Conservation (phyloP, 768 basidiomycete genomes). For the Kondoa subrosea region DNA sequence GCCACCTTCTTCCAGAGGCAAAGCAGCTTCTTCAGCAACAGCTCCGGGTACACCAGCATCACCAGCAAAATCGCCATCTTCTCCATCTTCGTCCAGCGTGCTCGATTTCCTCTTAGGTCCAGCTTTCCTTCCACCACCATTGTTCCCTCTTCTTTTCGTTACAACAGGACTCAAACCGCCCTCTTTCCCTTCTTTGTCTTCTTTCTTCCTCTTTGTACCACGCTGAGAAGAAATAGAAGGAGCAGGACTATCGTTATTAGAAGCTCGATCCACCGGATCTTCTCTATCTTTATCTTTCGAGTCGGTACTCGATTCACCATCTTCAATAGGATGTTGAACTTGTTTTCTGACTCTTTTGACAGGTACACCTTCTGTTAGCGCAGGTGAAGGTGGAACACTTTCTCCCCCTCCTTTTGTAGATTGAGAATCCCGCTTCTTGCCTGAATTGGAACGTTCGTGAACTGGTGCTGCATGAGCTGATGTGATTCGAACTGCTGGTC, state of each 20-base stretch:
- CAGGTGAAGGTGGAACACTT: not conserved
- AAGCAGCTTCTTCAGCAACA: constrained; percentile 35
- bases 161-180: not conserved
- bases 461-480: not conserved
- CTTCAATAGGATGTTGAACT: not conserved
- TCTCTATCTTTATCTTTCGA: not conserved
- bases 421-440: not conserved
- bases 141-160: constrained; percentile 6
- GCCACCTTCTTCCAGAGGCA: too few relatives aligned
- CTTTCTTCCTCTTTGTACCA: not conserved
- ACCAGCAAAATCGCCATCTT: not conserved
- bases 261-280: not conserved
- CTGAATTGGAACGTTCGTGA: not conserved
- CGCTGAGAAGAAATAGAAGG: not conserved
- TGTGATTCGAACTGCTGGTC: not conserved
- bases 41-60: constrained; percentile 34
- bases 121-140: not conserved
- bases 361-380: not conserved
- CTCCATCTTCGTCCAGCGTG: constrained; percentile 2
- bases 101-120: not conserved
- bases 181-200: not conserved
- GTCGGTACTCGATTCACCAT: not conserved
- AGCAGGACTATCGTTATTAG: not conserved
- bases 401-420: too few relatives aligned
- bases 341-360: not conserved